Evolutionary conservation across 495 filamentous ascomycete species (phyloP).

Genomic region (Hyaloscypha finlandica): DNA sequence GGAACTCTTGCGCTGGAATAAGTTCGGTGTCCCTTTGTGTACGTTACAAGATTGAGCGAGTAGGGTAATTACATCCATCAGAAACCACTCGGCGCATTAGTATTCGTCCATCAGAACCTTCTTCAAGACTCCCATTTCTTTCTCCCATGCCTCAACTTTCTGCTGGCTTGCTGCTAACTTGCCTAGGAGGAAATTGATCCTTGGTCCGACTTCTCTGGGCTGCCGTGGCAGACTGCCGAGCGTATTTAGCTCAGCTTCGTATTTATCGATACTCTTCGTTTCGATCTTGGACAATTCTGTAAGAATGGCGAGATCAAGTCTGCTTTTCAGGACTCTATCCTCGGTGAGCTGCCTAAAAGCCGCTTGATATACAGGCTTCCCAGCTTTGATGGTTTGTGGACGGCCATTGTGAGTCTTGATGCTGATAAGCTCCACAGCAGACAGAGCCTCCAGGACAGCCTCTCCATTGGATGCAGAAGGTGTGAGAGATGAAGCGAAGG

Average conservation of each 20-base stretch:
- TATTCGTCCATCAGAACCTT: conserved; percentile 44
- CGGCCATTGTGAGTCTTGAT: conserved; percentile 73
- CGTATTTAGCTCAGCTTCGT: conserved; percentile 73
- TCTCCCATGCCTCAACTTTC: conserved; percentile 76
- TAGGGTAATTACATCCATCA: background rate
- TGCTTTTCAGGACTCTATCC: conserved; percentile 70
- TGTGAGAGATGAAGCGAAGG: conserved; percentile 60
- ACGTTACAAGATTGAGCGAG: background rate
- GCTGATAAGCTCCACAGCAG: conserved; percentile 85
- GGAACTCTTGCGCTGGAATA: no score
- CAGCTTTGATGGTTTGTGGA: conserved; percentile 73
- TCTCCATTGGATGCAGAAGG: conserved; percentile 56
- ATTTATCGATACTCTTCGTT: conserved; percentile 72
- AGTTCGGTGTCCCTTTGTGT: no score
- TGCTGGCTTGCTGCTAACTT: conserved; percentile 73
- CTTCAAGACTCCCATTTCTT: conserved; percentile 69
- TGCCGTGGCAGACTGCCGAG: conserved; percentile 61
- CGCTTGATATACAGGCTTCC: conserved; percentile 83
- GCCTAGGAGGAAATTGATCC: conserved; percentile 69
- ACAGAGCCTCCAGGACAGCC: conserved; percentile 71
- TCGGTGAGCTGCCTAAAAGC: conserved; percentile 72
- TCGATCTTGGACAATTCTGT: conserved; percentile 69
- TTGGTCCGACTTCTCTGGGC: conserved; percentile 58
- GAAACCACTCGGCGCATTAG: conserved; percentile 1
- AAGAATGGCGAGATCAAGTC: conserved; percentile 73